Conservation (phyloP, 352 stramenopile species). For the Poterioochromonas sp. region DNA sequence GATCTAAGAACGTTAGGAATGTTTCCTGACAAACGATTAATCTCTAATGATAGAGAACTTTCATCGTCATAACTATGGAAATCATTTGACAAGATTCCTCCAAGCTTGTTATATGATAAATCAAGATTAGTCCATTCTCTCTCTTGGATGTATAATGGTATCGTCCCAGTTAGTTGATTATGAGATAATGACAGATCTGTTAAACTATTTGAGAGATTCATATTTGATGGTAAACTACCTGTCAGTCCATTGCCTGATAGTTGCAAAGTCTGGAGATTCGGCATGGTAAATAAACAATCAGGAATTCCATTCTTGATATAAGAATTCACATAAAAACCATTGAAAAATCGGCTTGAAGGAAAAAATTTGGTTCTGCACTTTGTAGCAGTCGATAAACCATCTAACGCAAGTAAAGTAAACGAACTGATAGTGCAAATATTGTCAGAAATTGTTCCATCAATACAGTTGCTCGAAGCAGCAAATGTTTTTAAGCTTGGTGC, state of each 20-base stretch:
- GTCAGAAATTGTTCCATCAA: neutral
- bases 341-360: neutral
- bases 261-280: neutral
- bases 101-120: neutral
- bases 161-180: neutral
- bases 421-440: neutral
- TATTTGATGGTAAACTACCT: neutral
- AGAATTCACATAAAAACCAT: neutral
- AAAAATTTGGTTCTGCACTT: neutral
- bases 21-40: slow-evolving; percentile 20
- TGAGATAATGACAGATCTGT: neutral
- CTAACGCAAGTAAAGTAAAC: neutral
- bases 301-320: neutral
- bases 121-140: neutral
- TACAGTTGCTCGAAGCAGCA: neutral
- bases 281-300: neutral
- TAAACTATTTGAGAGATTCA: neutral
- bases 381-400: slow-evolving; percentile 1
- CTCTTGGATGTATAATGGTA: neutral
- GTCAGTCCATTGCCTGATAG: neutral
- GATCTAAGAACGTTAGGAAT: neutral
- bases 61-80: too few relatives aligned
- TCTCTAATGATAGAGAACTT: neutral
- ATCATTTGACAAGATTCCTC: neutral
- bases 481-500: neutral